Conservation (phyloP, 306 rosid species). For the Quercus engelmannii region DNA sequence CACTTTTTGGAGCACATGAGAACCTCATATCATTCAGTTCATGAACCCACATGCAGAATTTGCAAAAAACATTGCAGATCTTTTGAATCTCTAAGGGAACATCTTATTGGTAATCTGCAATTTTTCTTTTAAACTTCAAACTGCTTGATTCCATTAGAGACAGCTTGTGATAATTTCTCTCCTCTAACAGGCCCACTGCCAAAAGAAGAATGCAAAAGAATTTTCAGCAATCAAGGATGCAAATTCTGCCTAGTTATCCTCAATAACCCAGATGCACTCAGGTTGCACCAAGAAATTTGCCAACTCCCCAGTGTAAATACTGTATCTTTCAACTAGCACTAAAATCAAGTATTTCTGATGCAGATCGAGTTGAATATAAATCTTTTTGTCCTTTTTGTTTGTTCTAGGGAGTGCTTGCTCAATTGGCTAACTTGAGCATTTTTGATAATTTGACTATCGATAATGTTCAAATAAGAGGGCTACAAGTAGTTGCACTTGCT, state of each 20-base stretch:
- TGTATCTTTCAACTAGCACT: slow-evolving; percentile 11
- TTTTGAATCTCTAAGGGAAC: slow-evolving; percentile 91
- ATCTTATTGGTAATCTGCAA: slow-evolving; percentile 59
- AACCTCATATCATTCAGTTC: slow-evolving; percentile 77
- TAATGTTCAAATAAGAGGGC: slow-evolving; percentile 41
- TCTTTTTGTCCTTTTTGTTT: neutral
- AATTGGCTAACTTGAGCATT: slow-evolving; percentile 63
- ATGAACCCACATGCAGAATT: slow-evolving; percentile 83
- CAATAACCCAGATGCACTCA: slow-evolving; percentile 61
- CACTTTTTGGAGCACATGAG: slow-evolving; percentile 98
- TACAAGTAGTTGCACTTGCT: slow-evolving; percentile 77
- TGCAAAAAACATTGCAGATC: slow-evolving; percentile 92
- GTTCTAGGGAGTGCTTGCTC: slow-evolving; percentile 59
- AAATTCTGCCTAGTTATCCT: slow-evolving; percentile 76
- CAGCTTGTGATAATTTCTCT: neutral
- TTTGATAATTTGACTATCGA: slow-evolving; percentile 55
- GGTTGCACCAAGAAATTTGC: slow-evolving; percentile 81
- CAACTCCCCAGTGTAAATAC: slow-evolving; percentile 45
- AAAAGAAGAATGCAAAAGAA: slow-evolving; percentile 77
- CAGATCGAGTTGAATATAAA: too few relatives aligned
- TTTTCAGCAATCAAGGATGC: slow-evolving; percentile 76
- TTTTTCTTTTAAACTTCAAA: neutral
- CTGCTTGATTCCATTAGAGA: neutral
- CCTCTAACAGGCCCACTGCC: slow-evolving; percentile 70
- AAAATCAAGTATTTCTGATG: too few relatives aligned